Conservation (phyloP, 106 monocot species). For the Dioscorea zingiberensis region DNA sequence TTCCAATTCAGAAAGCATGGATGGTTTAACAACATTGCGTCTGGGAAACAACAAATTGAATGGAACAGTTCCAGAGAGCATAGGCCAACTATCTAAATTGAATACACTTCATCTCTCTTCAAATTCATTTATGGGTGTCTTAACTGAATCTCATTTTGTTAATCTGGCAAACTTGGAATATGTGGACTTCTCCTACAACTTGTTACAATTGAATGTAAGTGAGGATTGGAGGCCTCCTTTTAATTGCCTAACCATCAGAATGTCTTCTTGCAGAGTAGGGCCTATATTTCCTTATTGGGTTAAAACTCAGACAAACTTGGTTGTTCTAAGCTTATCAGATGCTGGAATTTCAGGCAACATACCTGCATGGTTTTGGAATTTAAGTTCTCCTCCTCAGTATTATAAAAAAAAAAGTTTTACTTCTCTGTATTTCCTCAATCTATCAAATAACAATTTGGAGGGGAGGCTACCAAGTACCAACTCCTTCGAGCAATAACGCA, state of each 20-base stretch:
- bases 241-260: not conserved
- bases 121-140: not conserved
- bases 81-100: conserved; percentile 13
- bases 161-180: conserved; percentile 2
- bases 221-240: conserved; percentile 13
- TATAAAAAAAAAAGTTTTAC: too few species aligned
- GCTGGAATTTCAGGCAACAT: conserved; percentile 11
- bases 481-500: too few species aligned
- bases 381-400: too few species aligned
- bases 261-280: conserved; percentile 2
- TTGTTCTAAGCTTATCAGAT: not conserved
- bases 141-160: conserved; percentile 18
- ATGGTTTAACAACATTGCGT: not conserved
- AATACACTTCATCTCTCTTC: not conserved
- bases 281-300: conserved; percentile 20
- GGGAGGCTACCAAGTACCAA: conserved; percentile 17
- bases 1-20: too few species aligned
- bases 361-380: conserved; percentile 23
- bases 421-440: not conserved
- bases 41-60: conserved; percentile 9
- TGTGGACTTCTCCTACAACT: conserved; percentile 3
- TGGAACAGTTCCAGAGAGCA: conserved; percentile 6
- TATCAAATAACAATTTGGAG: conserved; percentile 1
- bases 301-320: not conserved
- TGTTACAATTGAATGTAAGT: conserved; percentile 1